A percentile compares a stretch with the other conserved stretches of the same genome.
Conservation (phyloP, 192 early-diverging fungal species). For the Coemansia brasiliensis region DNA sequence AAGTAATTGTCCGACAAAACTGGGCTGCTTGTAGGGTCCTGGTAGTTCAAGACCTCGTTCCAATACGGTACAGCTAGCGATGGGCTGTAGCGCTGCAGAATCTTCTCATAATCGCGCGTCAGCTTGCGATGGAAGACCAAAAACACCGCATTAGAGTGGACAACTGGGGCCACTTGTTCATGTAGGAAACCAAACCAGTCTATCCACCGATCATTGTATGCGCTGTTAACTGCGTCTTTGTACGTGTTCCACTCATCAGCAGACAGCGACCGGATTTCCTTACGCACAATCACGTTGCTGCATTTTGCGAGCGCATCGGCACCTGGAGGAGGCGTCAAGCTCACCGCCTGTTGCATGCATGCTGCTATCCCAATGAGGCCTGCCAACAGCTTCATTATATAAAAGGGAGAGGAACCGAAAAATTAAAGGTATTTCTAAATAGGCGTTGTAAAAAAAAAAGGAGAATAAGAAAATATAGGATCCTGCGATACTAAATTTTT, state of each 20-base stretch:
- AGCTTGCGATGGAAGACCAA: constrained; percentile 57
- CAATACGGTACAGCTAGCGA: constrained; percentile 49
- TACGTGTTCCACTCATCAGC: constrained; percentile 44
- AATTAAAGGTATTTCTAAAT: not conserved
- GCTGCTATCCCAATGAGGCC: constrained; percentile 33
- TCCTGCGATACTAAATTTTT: too few species aligned
- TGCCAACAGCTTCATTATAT: constrained; percentile 35
- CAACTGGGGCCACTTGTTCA: constrained; percentile 14
- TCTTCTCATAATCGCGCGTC: constrained; percentile 55
- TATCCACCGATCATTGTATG: constrained; percentile 40
- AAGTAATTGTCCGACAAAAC: constrained; percentile 31
- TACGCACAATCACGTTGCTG: constrained; percentile 32
- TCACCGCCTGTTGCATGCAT: constrained; percentile 1
- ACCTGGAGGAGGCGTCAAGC: constrained; percentile 28
- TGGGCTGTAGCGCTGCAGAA: constrained; percentile 50
- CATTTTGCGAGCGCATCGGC: constrained; percentile 27
- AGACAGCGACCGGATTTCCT: constrained; percentile 48
- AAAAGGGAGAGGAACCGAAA: not conserved
- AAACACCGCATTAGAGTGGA: constrained; percentile 51
- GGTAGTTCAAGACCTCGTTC: constrained; percentile 50
- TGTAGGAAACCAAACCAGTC: constrained; percentile 53
- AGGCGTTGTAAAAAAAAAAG: not conserved
- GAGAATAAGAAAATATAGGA: not conserved
- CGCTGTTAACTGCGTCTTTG: constrained; percentile 22
- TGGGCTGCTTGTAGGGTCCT: constrained; percentile 33